phyloP scores from a whole-genome alignment of 768 basidiomycete genomes.

The Amanita rubescens region DNA sequence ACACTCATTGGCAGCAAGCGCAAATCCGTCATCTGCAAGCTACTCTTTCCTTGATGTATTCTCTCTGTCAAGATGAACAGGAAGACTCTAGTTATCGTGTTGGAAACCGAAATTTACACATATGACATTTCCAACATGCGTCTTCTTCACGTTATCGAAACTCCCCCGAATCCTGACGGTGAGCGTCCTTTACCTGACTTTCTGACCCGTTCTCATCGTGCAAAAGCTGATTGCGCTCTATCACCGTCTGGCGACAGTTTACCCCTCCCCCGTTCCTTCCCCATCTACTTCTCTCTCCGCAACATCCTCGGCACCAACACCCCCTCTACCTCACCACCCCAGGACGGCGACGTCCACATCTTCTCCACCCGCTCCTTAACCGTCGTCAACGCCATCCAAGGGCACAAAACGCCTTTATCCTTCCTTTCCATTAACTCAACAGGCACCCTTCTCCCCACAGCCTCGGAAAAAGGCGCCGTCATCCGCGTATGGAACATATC shows the following conservation, averaged over 20 bases:
- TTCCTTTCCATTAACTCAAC: constrained; percentile 78
- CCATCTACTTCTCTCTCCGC: constrained; percentile 54
- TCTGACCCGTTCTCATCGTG: not conserved
- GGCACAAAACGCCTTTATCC: constrained; percentile 92
- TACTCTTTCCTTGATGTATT: constrained; percentile 96
- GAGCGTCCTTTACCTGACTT: constrained; percentile 13
- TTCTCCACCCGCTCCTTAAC: constrained; percentile 91
- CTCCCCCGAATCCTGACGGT: constrained; percentile 94
- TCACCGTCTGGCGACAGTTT: constrained; percentile 92
- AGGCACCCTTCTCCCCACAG: constrained; percentile 88
- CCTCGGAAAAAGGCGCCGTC: constrained; percentile 93
- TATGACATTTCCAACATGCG: constrained; percentile 99
- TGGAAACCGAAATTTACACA: constrained; percentile 96
- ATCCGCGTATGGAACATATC: constrained; percentile 93
- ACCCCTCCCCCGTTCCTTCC: constrained; percentile 90
- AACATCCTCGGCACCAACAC: constrained; percentile 19
- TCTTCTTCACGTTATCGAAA: constrained; percentile 94
- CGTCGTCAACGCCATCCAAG: constrained; percentile 93
- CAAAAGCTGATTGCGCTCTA: constrained; percentile 91
- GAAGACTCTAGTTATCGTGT: constrained; percentile 90
- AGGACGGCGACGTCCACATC: constrained; percentile 78
- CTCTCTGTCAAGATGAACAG: constrained; percentile 96
- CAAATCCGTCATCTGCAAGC: constrained; percentile 98
- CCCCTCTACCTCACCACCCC: constrained; percentile 21
- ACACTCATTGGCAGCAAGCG: constrained; percentile 43